A percentile compares a stretch with the other conserved stretches of the same genome.
phyloP scores from a whole-genome alignment of 1,284 basidiomycete species.

The Austroboletus rostrupii region DNA sequence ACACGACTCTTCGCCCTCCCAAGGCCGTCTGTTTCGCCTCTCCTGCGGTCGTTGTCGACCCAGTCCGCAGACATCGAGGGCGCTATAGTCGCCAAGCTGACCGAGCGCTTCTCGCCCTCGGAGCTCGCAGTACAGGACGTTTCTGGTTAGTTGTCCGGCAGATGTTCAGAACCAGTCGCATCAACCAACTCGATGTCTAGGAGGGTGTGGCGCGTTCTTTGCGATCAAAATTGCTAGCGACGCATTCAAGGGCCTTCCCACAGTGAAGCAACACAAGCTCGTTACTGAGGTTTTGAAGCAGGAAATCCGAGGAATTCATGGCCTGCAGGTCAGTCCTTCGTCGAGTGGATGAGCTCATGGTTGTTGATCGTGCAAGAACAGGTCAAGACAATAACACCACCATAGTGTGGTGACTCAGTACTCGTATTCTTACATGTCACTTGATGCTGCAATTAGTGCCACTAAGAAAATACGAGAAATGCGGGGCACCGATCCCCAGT shows the following conservation, averaged over 20 bases:
- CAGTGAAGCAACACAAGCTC: constrained; percentile 91
- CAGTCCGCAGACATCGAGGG: constrained; percentile 26
- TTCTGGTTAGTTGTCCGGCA: constrained; percentile 57
- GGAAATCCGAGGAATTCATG: constrained; percentile 91
- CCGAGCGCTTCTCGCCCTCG: constrained; percentile 69
- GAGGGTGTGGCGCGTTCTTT: constrained; percentile 96
- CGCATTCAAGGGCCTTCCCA: constrained; percentile 81
- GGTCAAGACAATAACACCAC: constrained; percentile 29
- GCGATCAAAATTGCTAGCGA: constrained; percentile 85
- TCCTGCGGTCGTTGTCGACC: constrained; percentile 24
- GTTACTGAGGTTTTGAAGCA: constrained; percentile 87
- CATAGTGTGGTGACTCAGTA: constrained; percentile 11
- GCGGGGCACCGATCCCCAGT: no score
- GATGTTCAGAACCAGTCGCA: not conserved
- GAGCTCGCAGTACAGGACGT: constrained; percentile 83
- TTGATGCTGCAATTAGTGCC: constrained; percentile 5
- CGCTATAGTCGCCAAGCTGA: constrained; percentile 70
- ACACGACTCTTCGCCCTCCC: constrained; percentile 23
- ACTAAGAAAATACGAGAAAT: not conserved
- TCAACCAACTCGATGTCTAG: constrained; percentile 38
- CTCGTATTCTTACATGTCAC: not conserved
- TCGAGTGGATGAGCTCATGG: not conserved
- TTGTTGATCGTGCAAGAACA: constrained; percentile 18
- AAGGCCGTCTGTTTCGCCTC: constrained; percentile 8
- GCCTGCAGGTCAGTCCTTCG: constrained; percentile 72